Evolutionary conservation across 1,284 basidiomycete genomes (phyloP).

Genomic region (Polyporus tsugae): DNA sequence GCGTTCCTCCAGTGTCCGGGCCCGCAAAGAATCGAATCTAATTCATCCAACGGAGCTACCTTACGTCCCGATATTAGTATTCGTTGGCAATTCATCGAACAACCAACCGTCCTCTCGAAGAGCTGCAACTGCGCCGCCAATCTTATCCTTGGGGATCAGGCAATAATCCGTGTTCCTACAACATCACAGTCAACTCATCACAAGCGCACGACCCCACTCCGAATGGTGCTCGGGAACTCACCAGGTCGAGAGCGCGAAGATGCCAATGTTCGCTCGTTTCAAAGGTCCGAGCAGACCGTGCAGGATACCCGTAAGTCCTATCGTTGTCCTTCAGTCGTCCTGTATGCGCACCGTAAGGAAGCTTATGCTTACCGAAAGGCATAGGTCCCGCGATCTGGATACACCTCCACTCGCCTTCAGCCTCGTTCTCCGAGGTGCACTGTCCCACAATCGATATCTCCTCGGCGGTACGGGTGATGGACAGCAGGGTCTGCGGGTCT

Average conservation of each 20-base stretch:
- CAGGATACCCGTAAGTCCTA: constrained; percentile 68
- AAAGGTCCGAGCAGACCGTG: constrained; percentile 64
- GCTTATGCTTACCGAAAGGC: constrained; percentile 61
- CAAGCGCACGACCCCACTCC: too few relatives aligned
- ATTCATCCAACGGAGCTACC: too few relatives aligned
- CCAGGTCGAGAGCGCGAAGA: constrained; percentile 80
- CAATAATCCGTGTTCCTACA: constrained; percentile 71
- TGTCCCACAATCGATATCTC: constrained; percentile 70
- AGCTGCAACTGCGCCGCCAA: constrained; percentile 49
- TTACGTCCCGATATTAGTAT: too few relatives aligned
- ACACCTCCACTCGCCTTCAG: constrained; percentile 58
- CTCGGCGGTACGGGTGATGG: constrained; percentile 64
- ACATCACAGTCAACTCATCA: neutral
- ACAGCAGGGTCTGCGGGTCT: constrained; percentile 51
- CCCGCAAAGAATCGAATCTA: neutral
- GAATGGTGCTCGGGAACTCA: constrained; percentile 41
- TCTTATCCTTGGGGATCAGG: constrained; percentile 55
- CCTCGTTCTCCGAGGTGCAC: constrained; percentile 34
- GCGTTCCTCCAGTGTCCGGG: neutral
- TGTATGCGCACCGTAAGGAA: neutral
- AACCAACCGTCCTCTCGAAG: constrained; percentile 59
- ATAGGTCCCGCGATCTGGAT: constrained; percentile 73
- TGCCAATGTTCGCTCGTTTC: constrained; percentile 58
- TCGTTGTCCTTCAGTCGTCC: neutral
- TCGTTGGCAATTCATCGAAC: too few relatives aligned